Conservation (phyloP, 129 eudicot species). For the Centrapalus pauciflorus region DNA sequence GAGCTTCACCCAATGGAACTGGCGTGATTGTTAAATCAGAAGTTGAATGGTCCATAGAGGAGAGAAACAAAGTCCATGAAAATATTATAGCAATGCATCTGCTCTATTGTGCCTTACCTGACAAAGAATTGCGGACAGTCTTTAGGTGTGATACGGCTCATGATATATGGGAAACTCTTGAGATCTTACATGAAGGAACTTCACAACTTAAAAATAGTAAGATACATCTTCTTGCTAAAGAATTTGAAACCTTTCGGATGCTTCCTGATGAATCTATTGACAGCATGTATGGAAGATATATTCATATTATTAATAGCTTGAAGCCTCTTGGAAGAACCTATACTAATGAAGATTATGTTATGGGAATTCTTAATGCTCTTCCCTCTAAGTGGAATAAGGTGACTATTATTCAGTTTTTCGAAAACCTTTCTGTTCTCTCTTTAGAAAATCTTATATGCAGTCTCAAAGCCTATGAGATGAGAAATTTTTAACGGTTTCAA, state of each 20-base stretch:
- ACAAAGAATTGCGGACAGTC: neutral
- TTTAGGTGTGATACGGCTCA: neutral
- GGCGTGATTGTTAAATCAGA: no score
- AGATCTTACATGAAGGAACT: neutral
- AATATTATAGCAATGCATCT: neutral
- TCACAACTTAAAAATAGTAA: neutral
- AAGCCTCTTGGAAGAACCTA: neutral
- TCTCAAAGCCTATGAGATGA: no score
- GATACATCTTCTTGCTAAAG: neutral
- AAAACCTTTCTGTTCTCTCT: no score
- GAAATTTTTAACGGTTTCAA: no score
- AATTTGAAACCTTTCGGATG: neutral
- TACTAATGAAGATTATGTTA: no score
- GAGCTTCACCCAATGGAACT: no score
- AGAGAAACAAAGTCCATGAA: neutral
- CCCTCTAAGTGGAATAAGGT: no score
- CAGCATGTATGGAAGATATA: neutral
- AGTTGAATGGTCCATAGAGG: neutral
- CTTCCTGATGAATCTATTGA: neutral
- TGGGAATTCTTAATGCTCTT: no score
- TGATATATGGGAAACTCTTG: neutral
- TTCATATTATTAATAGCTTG: neutral
- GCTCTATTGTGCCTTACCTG: neutral
- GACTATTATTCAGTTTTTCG: no score
- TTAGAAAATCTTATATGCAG: no score